These are phyloP conservation scores for Pleoardoris graminearum DNA, from an alignment of 2,329 filamentous ascomycete species.

Conservation along the genomic window DNA sequence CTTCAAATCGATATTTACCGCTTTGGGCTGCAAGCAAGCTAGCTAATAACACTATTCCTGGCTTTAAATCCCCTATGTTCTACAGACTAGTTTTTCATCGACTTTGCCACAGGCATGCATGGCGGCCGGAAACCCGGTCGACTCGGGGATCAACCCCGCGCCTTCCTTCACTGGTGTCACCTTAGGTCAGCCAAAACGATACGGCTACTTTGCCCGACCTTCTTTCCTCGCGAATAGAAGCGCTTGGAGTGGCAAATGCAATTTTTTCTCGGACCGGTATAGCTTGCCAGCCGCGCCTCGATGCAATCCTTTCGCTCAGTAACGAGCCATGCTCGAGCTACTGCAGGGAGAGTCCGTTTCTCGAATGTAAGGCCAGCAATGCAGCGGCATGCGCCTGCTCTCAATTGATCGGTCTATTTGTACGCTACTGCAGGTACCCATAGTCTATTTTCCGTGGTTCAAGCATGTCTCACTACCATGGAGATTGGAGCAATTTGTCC, in stretches of 20 bases:
- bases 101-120: too few species aligned
- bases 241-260: background rate
- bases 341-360: conserved; percentile 4
- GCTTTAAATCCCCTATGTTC: too few species aligned
- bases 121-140: background rate
- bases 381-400: background rate
- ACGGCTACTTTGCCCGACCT: background rate
- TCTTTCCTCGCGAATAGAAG: background rate
- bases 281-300: background rate
- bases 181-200: background rate
- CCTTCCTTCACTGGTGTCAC: background rate
- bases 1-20: too few species aligned
- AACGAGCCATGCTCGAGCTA: conserved; percentile 4
- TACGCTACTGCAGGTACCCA: background rate
- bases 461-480: background rate
- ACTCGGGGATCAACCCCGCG: conserved; percentile 6
- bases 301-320: background rate
- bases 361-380: background rate
- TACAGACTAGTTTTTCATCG: too few species aligned
- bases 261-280: background rate
- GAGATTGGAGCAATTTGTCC: background rate
- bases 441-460: background rate
- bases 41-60: too few species aligned
- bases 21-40: too few species aligned
- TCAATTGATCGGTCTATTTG: background rate